phyloP scores from a whole-genome alignment of 1,139 yeast species.

The Scheffersomyces titani region DNA sequence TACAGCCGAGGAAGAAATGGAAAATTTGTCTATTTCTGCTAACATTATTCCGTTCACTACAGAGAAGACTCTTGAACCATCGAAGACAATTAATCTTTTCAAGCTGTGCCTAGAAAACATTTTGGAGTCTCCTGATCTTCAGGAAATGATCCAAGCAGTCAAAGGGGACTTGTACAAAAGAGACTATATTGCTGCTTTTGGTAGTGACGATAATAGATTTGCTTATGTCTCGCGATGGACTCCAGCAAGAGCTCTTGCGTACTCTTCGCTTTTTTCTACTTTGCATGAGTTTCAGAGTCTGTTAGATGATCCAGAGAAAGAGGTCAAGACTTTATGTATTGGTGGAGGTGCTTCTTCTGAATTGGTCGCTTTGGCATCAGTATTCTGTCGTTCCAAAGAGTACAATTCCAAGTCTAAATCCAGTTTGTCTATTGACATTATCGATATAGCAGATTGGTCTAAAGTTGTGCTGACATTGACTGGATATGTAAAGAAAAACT shows the following conservation, averaged over 20 bases:
- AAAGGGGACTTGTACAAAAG: constrained; percentile 70
- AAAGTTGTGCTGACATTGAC: constrained; percentile 48
- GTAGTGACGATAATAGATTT: constrained; percentile 58
- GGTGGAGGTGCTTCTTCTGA: constrained; percentile 96
- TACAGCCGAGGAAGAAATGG: constrained; percentile 3
- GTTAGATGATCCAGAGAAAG: constrained; percentile 29
- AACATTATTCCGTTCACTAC: constrained; percentile 32
- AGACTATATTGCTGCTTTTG: constrained; percentile 70
- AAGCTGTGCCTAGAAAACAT: constrained; percentile 46
- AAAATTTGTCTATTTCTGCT: constrained; percentile 4
- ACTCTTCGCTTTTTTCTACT: constrained; percentile 62
- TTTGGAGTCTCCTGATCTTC: constrained; percentile 44
- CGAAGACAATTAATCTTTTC: constrained; percentile 52
- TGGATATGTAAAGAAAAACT: constrained; percentile 43
- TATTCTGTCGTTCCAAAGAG: constrained; percentile 53
- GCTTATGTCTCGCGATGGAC: constrained; percentile 89
- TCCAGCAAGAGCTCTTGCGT: constrained; percentile 77
- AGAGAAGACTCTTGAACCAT: constrained; percentile 28
- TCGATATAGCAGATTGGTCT: constrained; percentile 83
- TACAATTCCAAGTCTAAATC: constrained; percentile 33
- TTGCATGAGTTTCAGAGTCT: constrained; percentile 43
- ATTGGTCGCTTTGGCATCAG: constrained; percentile 65
- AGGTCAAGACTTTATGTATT: constrained; percentile 54
- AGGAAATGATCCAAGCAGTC: constrained; percentile 60
- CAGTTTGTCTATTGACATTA: constrained; percentile 47